Evolutionary conservation across 2,329 filamentous ascomycete species (phyloP).

Genomic region (Fusarium penzigii): DNA sequence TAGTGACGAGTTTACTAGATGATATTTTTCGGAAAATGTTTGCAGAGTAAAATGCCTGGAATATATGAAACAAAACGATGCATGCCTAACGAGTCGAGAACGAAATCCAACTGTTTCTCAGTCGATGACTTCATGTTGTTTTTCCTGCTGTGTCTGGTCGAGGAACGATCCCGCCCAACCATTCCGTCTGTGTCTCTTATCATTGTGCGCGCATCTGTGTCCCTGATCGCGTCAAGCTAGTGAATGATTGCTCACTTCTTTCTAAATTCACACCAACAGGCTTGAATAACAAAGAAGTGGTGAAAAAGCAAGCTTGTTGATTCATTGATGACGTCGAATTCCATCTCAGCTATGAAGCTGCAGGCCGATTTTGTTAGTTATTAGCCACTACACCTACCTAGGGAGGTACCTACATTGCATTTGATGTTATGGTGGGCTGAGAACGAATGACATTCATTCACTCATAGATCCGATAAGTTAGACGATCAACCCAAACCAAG

Average conservation of each 20-base stretch:
- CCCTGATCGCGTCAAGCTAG: slow-evolving; percentile 2
- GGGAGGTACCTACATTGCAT: slow-evolving; percentile 2
- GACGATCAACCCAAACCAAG: background rate
- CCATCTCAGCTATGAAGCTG: slow-evolving; percentile 20
- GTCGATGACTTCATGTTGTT: no score
- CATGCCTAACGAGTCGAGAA: no score
- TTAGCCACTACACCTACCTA: slow-evolving; percentile 1
- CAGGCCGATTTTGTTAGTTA: slow-evolving; percentile 12
- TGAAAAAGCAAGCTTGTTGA: slow-evolving; percentile 24
- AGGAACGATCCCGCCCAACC: background rate
- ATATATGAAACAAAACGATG: no score
- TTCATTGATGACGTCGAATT: slow-evolving; percentile 27
- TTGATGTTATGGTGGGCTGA: slow-evolving; percentile 14
- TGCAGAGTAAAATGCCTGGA: no score
- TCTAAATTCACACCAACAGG: background rate
- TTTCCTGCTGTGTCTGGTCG: no score
- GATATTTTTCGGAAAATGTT: no score
- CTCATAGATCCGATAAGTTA: background rate
- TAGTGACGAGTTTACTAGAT: no score
- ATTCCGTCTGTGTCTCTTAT: background rate
- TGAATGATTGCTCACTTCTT: slow-evolving; percentile 9
- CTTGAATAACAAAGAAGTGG: slow-evolving; percentile 7
- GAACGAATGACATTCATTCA: slow-evolving; percentile 14
- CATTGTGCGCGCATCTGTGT: background rate
- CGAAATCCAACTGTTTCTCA: no score